Evolutionary conservation across 2,329 filamentous ascomycete species (phyloP).

Genomic region (Emergomyces orientalis): DNA sequence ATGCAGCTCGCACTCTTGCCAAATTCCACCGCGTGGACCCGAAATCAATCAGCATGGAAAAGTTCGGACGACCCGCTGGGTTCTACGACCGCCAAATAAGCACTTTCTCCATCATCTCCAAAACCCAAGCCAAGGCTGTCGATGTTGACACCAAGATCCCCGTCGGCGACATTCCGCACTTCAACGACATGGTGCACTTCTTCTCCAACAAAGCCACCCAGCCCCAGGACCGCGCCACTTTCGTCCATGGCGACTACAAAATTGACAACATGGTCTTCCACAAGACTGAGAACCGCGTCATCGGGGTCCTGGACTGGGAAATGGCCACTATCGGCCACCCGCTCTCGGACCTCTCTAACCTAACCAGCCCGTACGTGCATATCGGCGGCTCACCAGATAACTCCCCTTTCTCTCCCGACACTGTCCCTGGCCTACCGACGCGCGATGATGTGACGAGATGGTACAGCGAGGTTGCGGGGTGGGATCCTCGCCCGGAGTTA

Average conservation of each 20-base stretch:
- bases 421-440: constrained; percentile 57
- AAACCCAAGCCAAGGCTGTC: constrained; percentile 61
- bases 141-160: constrained; percentile 68
- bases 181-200: constrained; percentile 68
- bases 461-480: constrained; percentile 61
- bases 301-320: constrained; percentile 95
- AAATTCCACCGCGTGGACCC: constrained; percentile 71
- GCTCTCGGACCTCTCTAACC: constrained; percentile 78
- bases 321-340: constrained; percentile 98
- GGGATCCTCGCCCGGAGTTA: constrained; percentile 53
- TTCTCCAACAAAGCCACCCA: constrained; percentile 61
- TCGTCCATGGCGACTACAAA: constrained; percentile 96
- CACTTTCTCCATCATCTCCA: constrained; percentile 71
- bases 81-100: constrained; percentile 82
- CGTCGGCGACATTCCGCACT: constrained; percentile 76
- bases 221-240: constrained; percentile 64
- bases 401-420: constrained; percentile 50
- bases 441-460: constrained; percentile 52
- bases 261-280: constrained; percentile 88
- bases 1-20: constrained; percentile 72
- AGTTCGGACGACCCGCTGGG: constrained; percentile 62
- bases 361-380: constrained; percentile 42
- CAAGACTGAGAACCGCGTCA: constrained; percentile 74
- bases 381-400: constrained; percentile 30
- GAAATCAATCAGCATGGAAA: constrained; percentile 55